These are phyloP conservation scores for Primulina huaijiensis DNA, from an alignment of 257 asterid species.

Conservation along the genomic window DNA sequence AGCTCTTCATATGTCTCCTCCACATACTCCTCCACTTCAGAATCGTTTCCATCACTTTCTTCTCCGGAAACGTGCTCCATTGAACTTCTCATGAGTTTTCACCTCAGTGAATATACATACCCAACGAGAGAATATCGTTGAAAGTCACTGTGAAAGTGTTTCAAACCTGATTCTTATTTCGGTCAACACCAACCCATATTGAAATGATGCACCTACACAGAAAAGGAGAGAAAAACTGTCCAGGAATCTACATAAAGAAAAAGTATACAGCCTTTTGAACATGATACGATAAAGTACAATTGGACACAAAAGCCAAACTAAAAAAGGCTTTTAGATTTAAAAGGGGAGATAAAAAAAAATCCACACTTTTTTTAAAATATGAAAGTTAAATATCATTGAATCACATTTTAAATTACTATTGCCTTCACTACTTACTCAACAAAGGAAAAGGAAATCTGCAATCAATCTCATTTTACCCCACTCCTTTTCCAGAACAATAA, in stretches of 20 bases:
- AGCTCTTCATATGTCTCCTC: slow-evolving; percentile 39
- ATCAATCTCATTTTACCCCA: too few relatives aligned
- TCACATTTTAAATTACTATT: too few relatives aligned
- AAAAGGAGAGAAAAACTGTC: neutral
- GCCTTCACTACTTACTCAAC: too few relatives aligned
- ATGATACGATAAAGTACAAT: neutral
- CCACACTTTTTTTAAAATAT: neutral
- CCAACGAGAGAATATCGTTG: slow-evolving; percentile 5
- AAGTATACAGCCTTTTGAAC: neutral
- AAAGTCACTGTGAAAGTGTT: slow-evolving; percentile 18
- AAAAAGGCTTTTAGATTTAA: neutral
- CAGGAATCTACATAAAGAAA: neutral
- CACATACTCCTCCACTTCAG: slow-evolving; percentile 33
- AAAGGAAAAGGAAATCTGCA: too few relatives aligned
- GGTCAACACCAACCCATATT: slow-evolving; percentile 9
- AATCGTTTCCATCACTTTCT: slow-evolving; percentile 34
- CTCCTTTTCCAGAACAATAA: too few relatives aligned
- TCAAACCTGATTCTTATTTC: neutral
- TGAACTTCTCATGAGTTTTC: slow-evolving; percentile 37
- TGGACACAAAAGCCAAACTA: too few relatives aligned
- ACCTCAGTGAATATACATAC: slow-evolving; percentile 21
- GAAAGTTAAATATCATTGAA: too few relatives aligned
- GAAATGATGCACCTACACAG: too few relatives aligned
- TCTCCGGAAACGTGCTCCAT: slow-evolving; percentile 35
- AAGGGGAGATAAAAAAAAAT: too few relatives aligned